These are phyloP conservation scores for Solanum etuberosum DNA, from an alignment of 257 asterid genomes.

Conservation along the genomic window DNA sequence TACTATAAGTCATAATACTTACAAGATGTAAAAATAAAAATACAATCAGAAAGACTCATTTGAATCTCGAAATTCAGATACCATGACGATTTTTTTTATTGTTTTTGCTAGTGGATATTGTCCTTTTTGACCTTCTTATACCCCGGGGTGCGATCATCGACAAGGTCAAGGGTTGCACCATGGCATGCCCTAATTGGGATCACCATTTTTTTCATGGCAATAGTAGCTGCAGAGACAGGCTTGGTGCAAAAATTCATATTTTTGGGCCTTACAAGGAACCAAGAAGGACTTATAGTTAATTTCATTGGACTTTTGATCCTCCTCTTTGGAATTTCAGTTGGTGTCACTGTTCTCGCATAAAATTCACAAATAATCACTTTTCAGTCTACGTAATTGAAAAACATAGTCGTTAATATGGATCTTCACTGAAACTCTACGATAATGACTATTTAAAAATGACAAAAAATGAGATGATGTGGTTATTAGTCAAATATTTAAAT, in stretches of 20 bases:
- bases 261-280: constrained; percentile 5
- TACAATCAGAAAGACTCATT: neutral
- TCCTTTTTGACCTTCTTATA: constrained; percentile 28
- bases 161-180: constrained; percentile 28
- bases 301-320: constrained; percentile 42
- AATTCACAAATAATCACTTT: neutral
- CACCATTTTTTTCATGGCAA: neutral
- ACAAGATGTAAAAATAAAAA: neutral
- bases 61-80: neutral
- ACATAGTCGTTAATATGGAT: neutral
- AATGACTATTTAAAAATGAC: neutral
- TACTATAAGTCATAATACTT: neutral
- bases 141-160: constrained; percentile 17
- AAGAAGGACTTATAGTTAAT: constrained; percentile 41
- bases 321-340: constrained; percentile 32
- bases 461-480: neutral
- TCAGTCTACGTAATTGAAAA: neutral
- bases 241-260: constrained; percentile 35
- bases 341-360: constrained; percentile 8
- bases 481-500: neutral
- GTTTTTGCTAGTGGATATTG: constrained; percentile 26
- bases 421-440: neutral
- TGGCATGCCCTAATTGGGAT: constrained; percentile 45
- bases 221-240: constrained; percentile 14
- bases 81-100: neutral